Base-by-base conservation (phyloP, 345 rosid species). In the Hypericum perforatum region DNA sequence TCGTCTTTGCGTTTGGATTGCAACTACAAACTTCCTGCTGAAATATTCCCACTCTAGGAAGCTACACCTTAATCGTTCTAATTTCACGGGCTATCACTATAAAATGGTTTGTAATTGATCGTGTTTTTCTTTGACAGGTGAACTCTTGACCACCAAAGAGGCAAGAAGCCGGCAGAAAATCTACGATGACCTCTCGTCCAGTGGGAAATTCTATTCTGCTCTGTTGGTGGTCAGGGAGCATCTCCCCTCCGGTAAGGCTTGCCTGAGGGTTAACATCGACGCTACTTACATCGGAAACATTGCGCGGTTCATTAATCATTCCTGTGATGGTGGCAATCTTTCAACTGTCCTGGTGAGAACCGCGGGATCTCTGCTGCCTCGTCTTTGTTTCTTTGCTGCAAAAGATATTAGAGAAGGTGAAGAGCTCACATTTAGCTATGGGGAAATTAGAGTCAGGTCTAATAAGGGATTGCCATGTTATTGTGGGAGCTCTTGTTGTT, bases 181-280 rank as follows among this genome's bases (percentile, higher is more conserved):
- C 37, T 91, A 87, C n/a, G 96, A 91, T 55, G 63, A 74, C 55
- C 91, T 71, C 32, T 60, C 83, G 61, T 58, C 70, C 6, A 61
- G 56, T 5, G 64, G 58, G n/a, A 56, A 57, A n/a, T 74, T 75
- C 63, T 42, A 78, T 38, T 68, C 90, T 10, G 92, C 96, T 16
- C 85, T 87, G 58, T 59, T 86, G 53, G 92, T 91, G n/a, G 74
- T 87, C 70, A 79, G 96, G 16, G 98, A 91, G 73, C 88, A 85
- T 76, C 89, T 87, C 29, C 98, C 92, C 36, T 84, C 96, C 1
- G 78, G 88, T 44, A 76, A 81, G 60, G 88, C 95, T 41, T 91
- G 92, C 67, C 67, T 87, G 62, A 79, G 98, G 65, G 62, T 91
- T 43, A 91, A 91, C 71, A 78, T 87, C 0, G 92, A 87, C 55